A percentile compares a stretch with the other conserved stretches of the same genome.
phyloP scores from a whole-genome alignment of 768 basidiomycete genomes.

The Roridomyces roridus region DNA sequence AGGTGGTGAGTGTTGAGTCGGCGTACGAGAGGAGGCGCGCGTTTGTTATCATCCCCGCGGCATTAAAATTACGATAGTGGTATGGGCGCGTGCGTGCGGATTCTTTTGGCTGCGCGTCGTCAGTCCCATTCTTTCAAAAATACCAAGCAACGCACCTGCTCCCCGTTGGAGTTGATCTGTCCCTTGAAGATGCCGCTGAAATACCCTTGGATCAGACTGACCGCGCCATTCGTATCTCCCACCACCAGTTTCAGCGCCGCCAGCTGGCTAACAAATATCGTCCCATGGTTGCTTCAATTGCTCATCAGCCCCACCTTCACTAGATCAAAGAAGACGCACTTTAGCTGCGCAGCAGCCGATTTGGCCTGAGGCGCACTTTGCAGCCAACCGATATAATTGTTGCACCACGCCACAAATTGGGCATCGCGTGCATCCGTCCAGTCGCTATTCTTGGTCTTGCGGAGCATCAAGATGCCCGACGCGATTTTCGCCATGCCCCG shows the following conservation, averaged over 20 bases:
- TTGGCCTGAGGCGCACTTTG: constrained; percentile 51
- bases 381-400: constrained; percentile 61
- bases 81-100: constrained; percentile 64
- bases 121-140: background rate
- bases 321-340: constrained; percentile 42
- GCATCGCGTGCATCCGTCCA: constrained; percentile 62
- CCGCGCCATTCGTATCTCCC: constrained; percentile 55
- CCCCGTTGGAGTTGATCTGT: constrained; percentile 62
- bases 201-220: constrained; percentile 50
- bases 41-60: constrained; percentile 73
- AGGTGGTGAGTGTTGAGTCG: constrained; percentile 42
- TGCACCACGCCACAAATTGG: constrained; percentile 50
- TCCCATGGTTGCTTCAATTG: constrained; percentile 70
- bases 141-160: constrained; percentile 46
- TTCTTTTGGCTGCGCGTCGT: constrained; percentile 58
- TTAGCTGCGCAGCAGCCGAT: constrained; percentile 48
- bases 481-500: constrained; percentile 64
- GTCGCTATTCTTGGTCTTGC: constrained; percentile 46
- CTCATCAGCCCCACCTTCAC: background rate
- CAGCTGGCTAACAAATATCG: constrained; percentile 66
- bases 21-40: constrained; percentile 59
- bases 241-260: constrained; percentile 61
- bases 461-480: too few species aligned
- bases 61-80: constrained; percentile 73
- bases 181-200: constrained; percentile 53